These are phyloP conservation scores for Dispira simplex DNA, from an alignment of 192 early-diverging fungal species.

Conservation along the genomic window DNA sequence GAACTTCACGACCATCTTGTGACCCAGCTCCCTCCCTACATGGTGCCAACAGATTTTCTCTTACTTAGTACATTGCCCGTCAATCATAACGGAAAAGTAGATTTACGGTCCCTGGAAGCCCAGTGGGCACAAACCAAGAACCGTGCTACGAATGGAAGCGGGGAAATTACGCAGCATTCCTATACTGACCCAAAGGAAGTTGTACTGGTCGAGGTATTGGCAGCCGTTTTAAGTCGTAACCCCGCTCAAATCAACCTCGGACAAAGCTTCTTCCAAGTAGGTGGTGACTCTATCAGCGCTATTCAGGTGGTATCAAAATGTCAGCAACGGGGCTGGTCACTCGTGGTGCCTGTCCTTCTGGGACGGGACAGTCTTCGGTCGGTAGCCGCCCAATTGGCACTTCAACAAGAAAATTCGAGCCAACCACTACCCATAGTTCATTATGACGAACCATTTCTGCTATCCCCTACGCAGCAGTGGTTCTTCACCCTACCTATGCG, in stretches of 20 bases:
- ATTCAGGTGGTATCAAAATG: not conserved
- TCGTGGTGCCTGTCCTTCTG: not conserved
- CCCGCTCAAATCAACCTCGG: not conserved
- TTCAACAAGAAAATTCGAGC: too few species aligned
- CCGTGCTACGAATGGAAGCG: not conserved
- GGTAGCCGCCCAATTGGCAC: too few species aligned
- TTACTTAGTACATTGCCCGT: not conserved
- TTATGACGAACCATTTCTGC: not conserved
- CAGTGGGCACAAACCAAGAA: not conserved
- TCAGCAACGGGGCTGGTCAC: not conserved
- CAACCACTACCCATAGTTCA: too few species aligned
- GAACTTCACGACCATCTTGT: not conserved
- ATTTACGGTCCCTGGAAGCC: not conserved
- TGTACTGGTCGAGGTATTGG: not conserved
- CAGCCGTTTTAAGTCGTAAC: not conserved
- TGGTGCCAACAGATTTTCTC: slow-evolving; percentile 1
- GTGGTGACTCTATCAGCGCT: slow-evolving; percentile 6
- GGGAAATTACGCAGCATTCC: not conserved
- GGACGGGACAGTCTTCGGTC: too few species aligned
- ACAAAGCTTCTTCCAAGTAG: not conserved
- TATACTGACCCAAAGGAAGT: not conserved
- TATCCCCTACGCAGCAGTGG: not conserved
- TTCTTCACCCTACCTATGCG: too few species aligned
- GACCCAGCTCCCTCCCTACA: not conserved
- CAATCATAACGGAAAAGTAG: not conserved